These are phyloP conservation scores for Antrodiella citrinella DNA, from an alignment of 768 basidiomycete species.

Conservation along the genomic window DNA sequence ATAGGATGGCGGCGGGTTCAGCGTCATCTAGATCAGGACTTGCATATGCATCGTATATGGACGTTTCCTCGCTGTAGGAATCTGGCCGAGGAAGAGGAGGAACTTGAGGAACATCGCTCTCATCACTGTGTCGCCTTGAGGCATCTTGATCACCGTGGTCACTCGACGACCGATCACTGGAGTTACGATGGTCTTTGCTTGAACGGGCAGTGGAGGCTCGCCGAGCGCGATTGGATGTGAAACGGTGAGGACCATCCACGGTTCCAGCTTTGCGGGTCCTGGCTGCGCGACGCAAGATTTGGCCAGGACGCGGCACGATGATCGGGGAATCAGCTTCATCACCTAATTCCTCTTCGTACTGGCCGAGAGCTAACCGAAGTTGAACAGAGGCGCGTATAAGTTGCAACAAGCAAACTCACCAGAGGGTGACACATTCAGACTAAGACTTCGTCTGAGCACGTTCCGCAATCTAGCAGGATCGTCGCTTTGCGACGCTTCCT, in stretches of 20 bases:
- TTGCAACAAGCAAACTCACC: constrained; percentile 44
- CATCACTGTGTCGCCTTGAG: constrained; percentile 26
- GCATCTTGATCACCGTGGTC: constrained; percentile 45
- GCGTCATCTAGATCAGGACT: constrained; percentile 37
- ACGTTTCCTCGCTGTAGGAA: constrained; percentile 73
- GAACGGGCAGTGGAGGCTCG: constrained; percentile 23
- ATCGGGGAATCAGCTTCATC: constrained; percentile 90
- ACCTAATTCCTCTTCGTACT: constrained; percentile 60
- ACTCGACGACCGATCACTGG: constrained; percentile 65
- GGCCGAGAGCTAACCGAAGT: constrained; percentile 43
- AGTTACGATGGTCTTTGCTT: constrained; percentile 44
- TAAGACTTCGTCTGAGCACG: constrained; percentile 78
- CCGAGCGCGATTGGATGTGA: constrained; percentile 41
- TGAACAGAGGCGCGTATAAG: background rate
- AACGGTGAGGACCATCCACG: constrained; percentile 82
- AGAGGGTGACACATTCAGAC: constrained; percentile 77
- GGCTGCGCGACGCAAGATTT: constrained; percentile 84
- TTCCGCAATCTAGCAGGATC: constrained; percentile 76
- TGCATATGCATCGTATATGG: constrained; percentile 81
- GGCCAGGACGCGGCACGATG: constrained; percentile 81
- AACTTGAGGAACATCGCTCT: constrained; percentile 41
- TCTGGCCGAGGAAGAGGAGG: constrained; percentile 44
- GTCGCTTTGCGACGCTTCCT: constrained; percentile 77
- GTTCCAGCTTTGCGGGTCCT: constrained; percentile 83
- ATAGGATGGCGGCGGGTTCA: constrained; percentile 8